Evolutionary conservation across 306 rosid species (phyloP), one percentile per base, ranked within the genome.

Genomic region (Sindora glabra): DNA sequence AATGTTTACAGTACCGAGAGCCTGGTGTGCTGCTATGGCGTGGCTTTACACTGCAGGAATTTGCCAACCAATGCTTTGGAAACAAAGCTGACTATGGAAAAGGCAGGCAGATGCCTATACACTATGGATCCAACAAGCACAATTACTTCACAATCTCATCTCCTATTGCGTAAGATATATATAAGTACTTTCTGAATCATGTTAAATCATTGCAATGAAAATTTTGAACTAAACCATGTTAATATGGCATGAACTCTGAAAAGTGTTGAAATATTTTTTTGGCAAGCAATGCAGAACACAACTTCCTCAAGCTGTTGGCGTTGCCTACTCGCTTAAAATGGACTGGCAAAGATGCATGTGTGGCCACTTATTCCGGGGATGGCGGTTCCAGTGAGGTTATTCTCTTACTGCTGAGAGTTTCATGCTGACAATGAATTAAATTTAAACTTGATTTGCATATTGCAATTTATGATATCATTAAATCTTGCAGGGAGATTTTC

Each of bases 61-160:
- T 87, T 67, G 89, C 86, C 0, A 51, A 83, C 56, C 95, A 87
- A 22, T 67, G 72, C 56, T 77, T 83, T 16, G 90, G 90, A 79
- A 87, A 83, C 77, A 56, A 49, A 21, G 61, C 32, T 10, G 95
- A 87, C 65, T 36, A 53, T 11, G 95, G 95, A 11, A 83, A 79
- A 79, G 90, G 88, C 27, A 74, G 81, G 32, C 95, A 87, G 36
- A 87, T 83, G 95, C 95, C 95, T 0, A 79, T 87, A 56, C 95
- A 87, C 64, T 87, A 87, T 2, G 95, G 77, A 9, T 87, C 95
- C 13, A 81, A 72, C 64, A 47, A 71, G 25, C 87, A 24, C 65
- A 83, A 87, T 42, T 87, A 76, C 81, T 26, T 87, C 79, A 82
- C 90, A 1, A 55, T 87, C 2, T 87, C 95, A 38, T 87, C 95